Evolutionary conservation across 2,329 filamentous ascomycete species (phyloP).

Genomic region (Coniochaeta ligniaria): DNA sequence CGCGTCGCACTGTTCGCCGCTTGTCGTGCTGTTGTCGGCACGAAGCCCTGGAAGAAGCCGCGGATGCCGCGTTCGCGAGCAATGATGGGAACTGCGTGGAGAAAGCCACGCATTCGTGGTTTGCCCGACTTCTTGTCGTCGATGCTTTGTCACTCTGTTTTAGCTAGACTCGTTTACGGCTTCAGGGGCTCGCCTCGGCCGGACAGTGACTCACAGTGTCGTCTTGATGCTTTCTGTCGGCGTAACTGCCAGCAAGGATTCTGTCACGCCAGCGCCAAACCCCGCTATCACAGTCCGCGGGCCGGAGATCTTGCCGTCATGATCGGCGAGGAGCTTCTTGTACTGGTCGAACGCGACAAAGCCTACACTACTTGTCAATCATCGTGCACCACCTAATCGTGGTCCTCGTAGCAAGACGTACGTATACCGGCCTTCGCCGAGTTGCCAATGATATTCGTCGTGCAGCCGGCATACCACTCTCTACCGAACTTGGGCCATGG

Average conservation of each 20-base stretch:
- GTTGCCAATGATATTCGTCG: slow-evolving; percentile 93
- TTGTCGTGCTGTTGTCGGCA: slow-evolving; percentile 89
- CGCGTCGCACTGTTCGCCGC: slow-evolving; percentile 89
- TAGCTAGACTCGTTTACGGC: background rate
- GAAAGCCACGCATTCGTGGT: slow-evolving; percentile 83
- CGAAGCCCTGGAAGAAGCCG: slow-evolving; percentile 95
- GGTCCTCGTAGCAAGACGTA: slow-evolving; percentile 34
- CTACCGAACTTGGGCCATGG: slow-evolving; percentile 90
- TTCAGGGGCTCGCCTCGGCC: background rate
- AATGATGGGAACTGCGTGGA: slow-evolving; percentile 84
- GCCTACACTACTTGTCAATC: slow-evolving; percentile 36
- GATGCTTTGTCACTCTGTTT: slow-evolving; percentile 49
- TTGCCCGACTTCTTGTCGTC: slow-evolving; percentile 85
- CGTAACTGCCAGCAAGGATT: slow-evolving; percentile 88
- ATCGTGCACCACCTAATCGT: background rate
- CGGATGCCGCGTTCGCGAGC: slow-evolving; percentile 78
- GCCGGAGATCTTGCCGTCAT: slow-evolving; percentile 80
- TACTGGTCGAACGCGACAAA: slow-evolving; percentile 97
- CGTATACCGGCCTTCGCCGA: slow-evolving; percentile 92
- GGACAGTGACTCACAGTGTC: slow-evolving; percentile 56
- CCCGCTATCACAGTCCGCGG: slow-evolving; percentile 88
- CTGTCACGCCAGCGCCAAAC: slow-evolving; percentile 90
- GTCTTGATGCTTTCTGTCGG: slow-evolving; percentile 99
- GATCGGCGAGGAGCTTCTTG: slow-evolving; percentile 74
- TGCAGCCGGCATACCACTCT: slow-evolving; percentile 98